Conservation (phyloP, 768 basidiomycete genomes). For the Tulasnella sp. region DNA sequence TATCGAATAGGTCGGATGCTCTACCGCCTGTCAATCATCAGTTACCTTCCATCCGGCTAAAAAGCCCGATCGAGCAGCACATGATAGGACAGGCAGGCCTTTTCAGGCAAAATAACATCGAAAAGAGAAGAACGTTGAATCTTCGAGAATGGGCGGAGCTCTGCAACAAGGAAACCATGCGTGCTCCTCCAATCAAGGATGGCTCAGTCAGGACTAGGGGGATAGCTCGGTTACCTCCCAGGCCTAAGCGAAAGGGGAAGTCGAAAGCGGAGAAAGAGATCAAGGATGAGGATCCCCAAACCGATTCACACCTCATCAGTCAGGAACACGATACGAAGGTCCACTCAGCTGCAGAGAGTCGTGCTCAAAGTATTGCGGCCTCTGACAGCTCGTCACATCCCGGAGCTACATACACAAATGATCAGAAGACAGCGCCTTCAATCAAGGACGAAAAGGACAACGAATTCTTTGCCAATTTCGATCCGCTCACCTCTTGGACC, state of each 20-base stretch:
- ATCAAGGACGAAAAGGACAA: constrained; percentile 28
- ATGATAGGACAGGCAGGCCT: constrained; percentile 16
- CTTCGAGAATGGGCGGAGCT: constrained; percentile 14
- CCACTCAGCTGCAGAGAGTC: background rate
- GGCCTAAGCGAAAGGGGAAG: background rate
- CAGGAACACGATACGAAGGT: background rate
- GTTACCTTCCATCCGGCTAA: constrained; percentile 62
- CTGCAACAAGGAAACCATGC: constrained; percentile 10
- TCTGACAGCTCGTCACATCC: background rate
- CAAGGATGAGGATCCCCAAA: constrained; percentile 25
- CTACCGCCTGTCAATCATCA: constrained; percentile 62
- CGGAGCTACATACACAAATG: background rate
- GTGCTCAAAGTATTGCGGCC: background rate
- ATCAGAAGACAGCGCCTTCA: background rate
- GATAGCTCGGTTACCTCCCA: background rate
- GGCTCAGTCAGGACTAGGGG: constrained; percentile 3
- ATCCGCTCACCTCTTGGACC: constrained; percentile 64
- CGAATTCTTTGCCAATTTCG: constrained; percentile 56
- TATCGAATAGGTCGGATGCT: constrained; percentile 62
- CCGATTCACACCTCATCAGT: background rate
- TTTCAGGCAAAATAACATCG: constrained; percentile 17
- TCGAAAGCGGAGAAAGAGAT: background rate
- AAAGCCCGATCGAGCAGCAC: constrained; percentile 55
- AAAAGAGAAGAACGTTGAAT: constrained; percentile 12
- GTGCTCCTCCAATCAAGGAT: constrained; percentile 12